A percentile compares a stretch with the other conserved stretches of the same genome.
These are phyloP conservation scores for Metschnikowia gelsemii DNA, from an alignment of 805 yeast species.

Conservation along the genomic window DNA sequence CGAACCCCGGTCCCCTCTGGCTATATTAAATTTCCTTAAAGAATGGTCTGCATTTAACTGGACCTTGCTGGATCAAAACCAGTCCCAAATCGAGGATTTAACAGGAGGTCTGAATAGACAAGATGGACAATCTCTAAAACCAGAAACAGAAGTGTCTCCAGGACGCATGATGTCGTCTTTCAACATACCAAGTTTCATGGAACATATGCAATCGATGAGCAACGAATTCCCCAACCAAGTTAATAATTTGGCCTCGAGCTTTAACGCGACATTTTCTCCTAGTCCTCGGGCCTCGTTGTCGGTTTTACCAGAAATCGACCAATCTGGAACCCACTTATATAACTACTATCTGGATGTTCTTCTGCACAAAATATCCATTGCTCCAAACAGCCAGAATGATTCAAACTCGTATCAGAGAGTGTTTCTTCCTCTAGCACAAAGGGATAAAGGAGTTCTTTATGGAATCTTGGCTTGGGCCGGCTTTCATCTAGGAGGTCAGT, in stretches of 20 bases:
- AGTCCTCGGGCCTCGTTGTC: constrained; percentile 27
- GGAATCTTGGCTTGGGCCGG: constrained; percentile 58
- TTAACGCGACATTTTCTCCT: constrained; percentile 27
- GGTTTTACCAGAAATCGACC: constrained; percentile 18
- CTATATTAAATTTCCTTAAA: constrained; percentile 27
- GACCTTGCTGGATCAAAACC: constrained; percentile 1
- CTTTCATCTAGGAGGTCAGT: constrained; percentile 46
- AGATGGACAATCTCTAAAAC: background rate
- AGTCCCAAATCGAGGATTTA: constrained; percentile 3
- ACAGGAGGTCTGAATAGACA: background rate
- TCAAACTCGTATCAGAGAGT: constrained; percentile 53
- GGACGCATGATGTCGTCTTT: constrained; percentile 6
- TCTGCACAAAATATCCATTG: constrained; percentile 44
- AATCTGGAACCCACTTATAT: constrained; percentile 34
- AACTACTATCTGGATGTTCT: constrained; percentile 50
- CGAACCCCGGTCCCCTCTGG: constrained; percentile 23
- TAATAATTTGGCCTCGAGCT: constrained; percentile 17
- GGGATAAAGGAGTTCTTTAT: constrained; percentile 50
- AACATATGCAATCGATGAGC: constrained; percentile 14
- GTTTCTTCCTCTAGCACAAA: constrained; percentile 55
- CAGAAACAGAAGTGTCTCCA: background rate
- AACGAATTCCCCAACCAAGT: constrained; percentile 9
- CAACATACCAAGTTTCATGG: constrained; percentile 17
- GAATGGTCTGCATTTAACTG: constrained; percentile 22
- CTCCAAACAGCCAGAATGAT: constrained; percentile 43